These are phyloP conservation scores for Fraxinus floribunda DNA, from an alignment of 305 asterid genomes.

Conservation along the genomic window DNA sequence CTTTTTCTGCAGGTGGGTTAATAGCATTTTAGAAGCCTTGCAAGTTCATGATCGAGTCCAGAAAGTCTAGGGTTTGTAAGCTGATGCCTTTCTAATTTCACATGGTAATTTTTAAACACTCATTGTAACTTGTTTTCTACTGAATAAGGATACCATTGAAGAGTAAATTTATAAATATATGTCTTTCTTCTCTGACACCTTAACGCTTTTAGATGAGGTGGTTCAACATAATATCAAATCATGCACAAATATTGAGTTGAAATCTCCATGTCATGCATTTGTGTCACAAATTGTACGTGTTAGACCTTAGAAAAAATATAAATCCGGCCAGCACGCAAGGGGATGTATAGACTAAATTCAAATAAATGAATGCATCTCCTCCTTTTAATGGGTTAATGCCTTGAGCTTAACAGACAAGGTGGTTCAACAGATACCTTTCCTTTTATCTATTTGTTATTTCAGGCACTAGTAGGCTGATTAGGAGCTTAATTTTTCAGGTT, in stretches of 20 bases:
- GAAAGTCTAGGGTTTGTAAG: slow-evolving; percentile 24
- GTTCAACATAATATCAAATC: neutral
- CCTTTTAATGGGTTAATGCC: neutral
- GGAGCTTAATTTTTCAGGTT: neutral
- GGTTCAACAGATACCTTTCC: neutral
- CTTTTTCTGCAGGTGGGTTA: slow-evolving; percentile 57
- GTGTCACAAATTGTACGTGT: neutral
- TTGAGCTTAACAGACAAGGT: neutral
- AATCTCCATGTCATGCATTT: neutral
- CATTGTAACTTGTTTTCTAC: neutral
- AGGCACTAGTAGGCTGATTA: neutral
- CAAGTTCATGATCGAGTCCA: slow-evolving; percentile 44
- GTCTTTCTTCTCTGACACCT: neutral
- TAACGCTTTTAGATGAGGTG: neutral
- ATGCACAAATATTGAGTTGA: neutral
- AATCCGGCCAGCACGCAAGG: neutral
- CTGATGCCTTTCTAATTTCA: neutral
- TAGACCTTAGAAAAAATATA: neutral
- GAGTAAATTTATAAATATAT: neutral
- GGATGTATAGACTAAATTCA: neutral
- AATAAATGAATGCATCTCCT: neutral
- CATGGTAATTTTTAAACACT: slow-evolving; percentile 5
- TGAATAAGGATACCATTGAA: neutral
- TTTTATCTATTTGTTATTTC: neutral
- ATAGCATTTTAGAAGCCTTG: slow-evolving; percentile 59